Evolutionary conservation across 805 yeast genomes (phyloP).

Genomic region (Zygosaccharomyces bailii): DNA sequence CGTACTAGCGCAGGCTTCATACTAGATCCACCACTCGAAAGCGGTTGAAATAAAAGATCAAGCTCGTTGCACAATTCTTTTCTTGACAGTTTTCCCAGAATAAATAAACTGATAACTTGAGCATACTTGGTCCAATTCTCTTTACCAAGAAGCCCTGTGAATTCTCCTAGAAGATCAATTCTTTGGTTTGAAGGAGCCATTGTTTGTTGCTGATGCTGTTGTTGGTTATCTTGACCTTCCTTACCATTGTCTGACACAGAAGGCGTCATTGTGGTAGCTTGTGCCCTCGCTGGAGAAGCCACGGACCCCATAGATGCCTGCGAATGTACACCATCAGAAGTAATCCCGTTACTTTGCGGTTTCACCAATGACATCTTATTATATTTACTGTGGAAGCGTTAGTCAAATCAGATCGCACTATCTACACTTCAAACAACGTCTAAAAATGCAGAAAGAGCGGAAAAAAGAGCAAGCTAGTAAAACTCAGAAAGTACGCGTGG

Average conservation of each 20-base stretch:
- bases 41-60: slow-evolving; percentile 45
- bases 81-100: slow-evolving; percentile 76
- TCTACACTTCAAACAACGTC: not conserved
- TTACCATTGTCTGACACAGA: slow-evolving; percentile 10
- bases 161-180: slow-evolving; percentile 67
- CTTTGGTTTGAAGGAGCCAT: slow-evolving; percentile 32
- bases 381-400: not conserved
- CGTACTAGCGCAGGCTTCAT: slow-evolving; percentile 24
- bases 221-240: slow-evolving; percentile 5
- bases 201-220: slow-evolving; percentile 9
- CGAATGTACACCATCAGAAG: slow-evolving; percentile 10
- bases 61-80: slow-evolving; percentile 63
- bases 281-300: slow-evolving; percentile 6
- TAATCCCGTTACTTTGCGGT: slow-evolving; percentile 18
- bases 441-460: not conserved
- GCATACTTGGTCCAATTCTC: slow-evolving; percentile 83
- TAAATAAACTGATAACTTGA: slow-evolving; percentile 67
- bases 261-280: slow-evolving; percentile 8
- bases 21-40: slow-evolving; percentile 5
- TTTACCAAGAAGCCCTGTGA: slow-evolving; percentile 68
- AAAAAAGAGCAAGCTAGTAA: not conserved
- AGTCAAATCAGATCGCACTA: not conserved
- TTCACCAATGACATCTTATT: slow-evolving; percentile 21
- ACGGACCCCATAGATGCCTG: slow-evolving; percentile 6
- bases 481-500: not conserved